Evolutionary conservation across 371 early-diverging fungal genomes (phyloP), one percentile per base, ranked within the genome.

Genomic region (Rhizopus delemar): DNA sequence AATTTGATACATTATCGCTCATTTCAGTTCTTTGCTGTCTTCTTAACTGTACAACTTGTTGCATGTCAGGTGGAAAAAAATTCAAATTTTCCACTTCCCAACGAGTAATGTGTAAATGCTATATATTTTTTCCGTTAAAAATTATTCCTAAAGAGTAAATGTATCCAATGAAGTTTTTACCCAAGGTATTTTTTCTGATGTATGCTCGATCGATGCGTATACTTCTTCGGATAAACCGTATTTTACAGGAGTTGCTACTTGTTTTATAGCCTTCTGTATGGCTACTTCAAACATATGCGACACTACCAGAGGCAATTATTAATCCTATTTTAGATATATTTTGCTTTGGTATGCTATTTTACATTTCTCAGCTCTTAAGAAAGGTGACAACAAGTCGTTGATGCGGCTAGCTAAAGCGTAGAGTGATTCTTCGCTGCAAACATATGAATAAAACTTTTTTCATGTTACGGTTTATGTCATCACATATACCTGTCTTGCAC

Each of bases 61-160:
- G 71, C 13, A 78, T 50, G 57, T 78, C 72, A 3, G 4, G 8
- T 28, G 82, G 80, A 49, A 73, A 73, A 2, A 50, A 57, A 11
- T 73, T 51, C 3, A 78, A 60, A 65, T 82, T 73, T 45, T 74
- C 61, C 4, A 78, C 82, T 62, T 88, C 86, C 87, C 87, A 86
- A 13, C 87, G 71, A 49, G 57, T 70, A 13, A 86, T 62, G 13
- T 71, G 60, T 5, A 85, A 63, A 65, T 77, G 72, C 75, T 78
- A 57, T 36, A 35, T 46, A 9, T 12, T 11, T 41, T 9, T 45
- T 34, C n/a, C 41, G n/a, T 3, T 6, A 46, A 28, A 31, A 35
- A n/a, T 48, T 22, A 2, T 5, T 43, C 4, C 12, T 13, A 5
- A 43, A n/a, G 5, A 43, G 5, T 43, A 2, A 15, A 35, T 22